Base-by-base conservation (phyloP, 2,329 filamentous ascomycete genomes). In the Orbilia quercus region DNA sequence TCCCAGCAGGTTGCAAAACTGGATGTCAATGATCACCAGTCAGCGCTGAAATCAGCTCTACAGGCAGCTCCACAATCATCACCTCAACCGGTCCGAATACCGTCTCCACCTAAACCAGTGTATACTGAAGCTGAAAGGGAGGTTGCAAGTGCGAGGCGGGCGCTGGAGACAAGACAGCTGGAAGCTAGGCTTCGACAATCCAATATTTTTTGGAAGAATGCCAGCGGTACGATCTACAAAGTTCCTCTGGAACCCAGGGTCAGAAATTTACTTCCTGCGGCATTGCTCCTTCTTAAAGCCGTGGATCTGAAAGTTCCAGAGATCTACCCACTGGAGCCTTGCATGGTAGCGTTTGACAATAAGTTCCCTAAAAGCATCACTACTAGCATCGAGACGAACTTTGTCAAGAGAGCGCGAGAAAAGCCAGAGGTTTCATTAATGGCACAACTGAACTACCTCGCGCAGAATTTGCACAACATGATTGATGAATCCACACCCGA, bases 111-210 rank as follows among this genome's bases (percentile, higher is more conserved):
- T 12, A 59, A 53, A 20, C 58, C 62, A 23, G 34, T 48, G 12
- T 62, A 66, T 45, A 62, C 23, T 18, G 54, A 67, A 22, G 50
- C 70, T 1, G 62, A 75, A 50, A 65, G 45, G 38, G 63, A 62
- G 51, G 54, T 48, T 36, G 75, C 75, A 22, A 44, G 12, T 20
- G 38, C 59, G 20, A 75, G 69, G 47, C 59, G 75, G 14, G 51
- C 60, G 0, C 23, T 54, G 16, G 75, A 76, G 22, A 71, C 66
- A 36, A 74, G 67, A 18, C 76, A 76, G 25, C 51, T 77, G 23
- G 75, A 76, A 53, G 67, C 76, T 31, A 55, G 76, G 38, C 53
- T 77, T 20, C 62, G 75, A 58, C 64, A 71, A 25, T 76, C 75
- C 11, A 40, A 48, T 38, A 42, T 75, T n/a, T 77, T 76, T 48